Evolutionary conservation across 306 rosid species (phyloP), one percentile per base, ranked within the genome.

Genomic region (Acacia acuminata): DNA sequence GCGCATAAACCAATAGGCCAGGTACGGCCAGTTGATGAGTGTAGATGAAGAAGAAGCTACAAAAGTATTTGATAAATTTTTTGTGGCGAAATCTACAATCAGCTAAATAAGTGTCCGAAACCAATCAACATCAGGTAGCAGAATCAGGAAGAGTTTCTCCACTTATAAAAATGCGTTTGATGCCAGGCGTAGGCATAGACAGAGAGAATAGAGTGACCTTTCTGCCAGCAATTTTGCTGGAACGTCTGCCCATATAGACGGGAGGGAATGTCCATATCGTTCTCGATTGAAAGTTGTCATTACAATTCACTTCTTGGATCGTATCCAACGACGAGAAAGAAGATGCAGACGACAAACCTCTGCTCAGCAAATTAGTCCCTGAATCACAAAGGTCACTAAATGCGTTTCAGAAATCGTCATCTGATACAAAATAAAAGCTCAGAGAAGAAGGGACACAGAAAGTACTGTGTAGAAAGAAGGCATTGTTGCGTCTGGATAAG

Each of bases 151-250:
- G 36, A 76, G 50, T n/a, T 13, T 38, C 40, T 40, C 51, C 27
- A 13, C 36, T 38, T 3, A 40, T 76, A 76, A 55, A 11, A 13
- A 38, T 8, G 56, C 42, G 11, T 27, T 42, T 12, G 42, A 76
- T 15, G 71, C 42, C 13, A 60, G 53, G 50, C 6, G 4, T 3
- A 40, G 6, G 48, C 11, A 15, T 1, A 68, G 36, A 50, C 11
- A 80, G 17, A 81, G 55, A 77, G 36, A 65, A 8, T 50, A 51
- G 45, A 69, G 66, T 1, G 36, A 92, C 99, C 99, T 93, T 95
- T 89, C 99, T 81, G 53, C 98, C 96, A n/a, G 97, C 99, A 40
- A 95, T 93, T 84, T 93, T 95, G 89, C 91, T 45, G 80, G 99
- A 95, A 76, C 99, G 98, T 66, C 98, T 88, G 50, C 99, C 99